phyloP scores from a whole-genome alignment of 208 protist species.

The Strigomonas culicis region DNA sequence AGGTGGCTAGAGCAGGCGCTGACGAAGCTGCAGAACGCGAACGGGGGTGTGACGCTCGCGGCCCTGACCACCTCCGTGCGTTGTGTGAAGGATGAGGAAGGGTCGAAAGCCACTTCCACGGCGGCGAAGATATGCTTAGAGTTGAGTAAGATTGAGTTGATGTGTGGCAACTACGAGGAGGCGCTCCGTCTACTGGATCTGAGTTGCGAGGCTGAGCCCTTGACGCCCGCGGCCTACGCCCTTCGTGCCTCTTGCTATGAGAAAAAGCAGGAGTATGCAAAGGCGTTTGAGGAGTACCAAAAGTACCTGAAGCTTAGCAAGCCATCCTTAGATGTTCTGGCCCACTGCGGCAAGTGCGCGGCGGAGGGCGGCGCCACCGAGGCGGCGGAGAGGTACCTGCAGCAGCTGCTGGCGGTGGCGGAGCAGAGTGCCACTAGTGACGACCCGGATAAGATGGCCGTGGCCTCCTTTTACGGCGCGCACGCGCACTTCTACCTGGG shows the following conservation, averaged over 20 bases:
- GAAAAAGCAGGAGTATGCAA: slow-evolving; percentile 29
- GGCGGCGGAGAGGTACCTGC: slow-evolving; percentile 41
- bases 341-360: slow-evolving; percentile 82
- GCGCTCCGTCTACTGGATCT: slow-evolving; percentile 59
- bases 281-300: slow-evolving; percentile 74
- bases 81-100: slow-evolving; percentile 11
- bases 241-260: slow-evolving; percentile 80
- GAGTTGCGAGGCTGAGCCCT: slow-evolving; percentile 57
- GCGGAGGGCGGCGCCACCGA: slow-evolving; percentile 58
- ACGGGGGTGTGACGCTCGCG: slow-evolving; percentile 14
- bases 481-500: slow-evolving; percentile 85
- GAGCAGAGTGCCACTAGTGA: slow-evolving; percentile 6
- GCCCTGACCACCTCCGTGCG: slow-evolving; percentile 17
- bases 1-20: slow-evolving; percentile 51
- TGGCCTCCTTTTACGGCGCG: slow-evolving; percentile 50
- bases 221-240: slow-evolving; percentile 60
- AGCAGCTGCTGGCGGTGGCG: slow-evolving; percentile 25
- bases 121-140: slow-evolving; percentile 49
- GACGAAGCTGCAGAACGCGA: slow-evolving; percentile 58
- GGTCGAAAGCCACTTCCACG: slow-evolving; percentile 15
- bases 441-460: slow-evolving; percentile 9
- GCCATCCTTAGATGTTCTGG: slow-evolving; percentile 66
- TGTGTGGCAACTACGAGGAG: slow-evolving; percentile 39
- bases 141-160: slow-evolving; percentile 55
- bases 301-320: slow-evolving; percentile 77